Conservation (phyloP, 148 eudicot species). For the Diospyros lotus region DNA sequence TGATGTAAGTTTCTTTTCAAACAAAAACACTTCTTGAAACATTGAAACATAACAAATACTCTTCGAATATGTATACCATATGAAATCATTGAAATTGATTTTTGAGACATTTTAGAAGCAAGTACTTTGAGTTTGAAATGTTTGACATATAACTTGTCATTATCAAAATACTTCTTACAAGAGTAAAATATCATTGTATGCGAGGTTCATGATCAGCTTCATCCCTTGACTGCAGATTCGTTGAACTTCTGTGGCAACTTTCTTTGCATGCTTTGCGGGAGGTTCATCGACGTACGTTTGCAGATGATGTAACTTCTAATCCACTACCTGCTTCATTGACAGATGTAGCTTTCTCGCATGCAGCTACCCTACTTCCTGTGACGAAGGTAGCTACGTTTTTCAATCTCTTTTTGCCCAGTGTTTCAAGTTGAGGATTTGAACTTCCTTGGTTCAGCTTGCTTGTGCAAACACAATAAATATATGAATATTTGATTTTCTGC, state of each 20-base stretch:
- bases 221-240: constrained; percentile 63
- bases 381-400: constrained; percentile 59
- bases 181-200: too few species aligned
- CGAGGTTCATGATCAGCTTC: constrained; percentile 1
- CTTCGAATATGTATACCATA: too few species aligned
- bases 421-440: neutral
- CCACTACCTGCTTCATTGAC: constrained; percentile 95
- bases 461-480: too few species aligned
- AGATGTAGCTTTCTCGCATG: constrained; percentile 98
- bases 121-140: too few species aligned
- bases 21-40: too few species aligned
- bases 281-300: constrained; percentile 88
- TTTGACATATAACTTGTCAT: too few species aligned
- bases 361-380: constrained; percentile 94
- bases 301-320: constrained; percentile 86
- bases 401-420: neutral
- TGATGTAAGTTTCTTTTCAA: too few species aligned
- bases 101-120: too few species aligned
- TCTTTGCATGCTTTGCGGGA: constrained; percentile 97
- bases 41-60: too few species aligned
- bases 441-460: neutral
- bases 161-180: too few species aligned
- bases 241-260: constrained; percentile 97
- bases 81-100: too few species aligned
- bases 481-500: too few species aligned